Base-by-base conservation (phyloP, 176 grass and related monocot species). In the Saccharum spontaneum region DNA sequence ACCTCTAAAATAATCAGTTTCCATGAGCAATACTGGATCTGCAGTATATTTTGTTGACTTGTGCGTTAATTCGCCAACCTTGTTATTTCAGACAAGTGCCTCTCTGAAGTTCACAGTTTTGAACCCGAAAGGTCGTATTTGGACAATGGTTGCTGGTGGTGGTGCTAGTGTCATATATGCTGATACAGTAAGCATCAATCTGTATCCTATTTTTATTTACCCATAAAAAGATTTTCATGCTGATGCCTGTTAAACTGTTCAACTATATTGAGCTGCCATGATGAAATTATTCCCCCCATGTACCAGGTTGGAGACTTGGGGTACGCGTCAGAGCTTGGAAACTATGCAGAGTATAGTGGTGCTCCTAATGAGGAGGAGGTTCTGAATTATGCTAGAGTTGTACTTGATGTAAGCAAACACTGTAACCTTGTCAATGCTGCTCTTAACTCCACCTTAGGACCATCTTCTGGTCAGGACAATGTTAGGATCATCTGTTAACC, bases 101-200 rank as follows among this genome's bases (percentile, higher is more conserved):
- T 98, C 92, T 49, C 81, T 98, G 76, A 98, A 98, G 81, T 98
- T 98, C 82, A 95, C 92, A 72, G 92, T 93, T 86, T 68, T 98
- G 68, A 98, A 98, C 83, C 84, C 89, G 45, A 94, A 95, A 80
- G 92, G 92, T 11, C 92, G 92, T 34, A 98, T 98, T 24, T 98
- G 95, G 92, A 98, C 92, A 60, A 98, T 98, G 95, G 92, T 98
- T 38, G 95, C 95, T 24, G 95, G 95, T 80, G 95, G 95, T 59
- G 95, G 95, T 87, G 95, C 95, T 36, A 98, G 95, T 83, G 95
- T 98, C 86, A 98, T 98, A 88, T 98, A 98, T 22, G 95, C 92
- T 73, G 95, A 98, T 76, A 98, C 95, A 5, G 95, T 98, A 91
- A 82, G 89, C 76, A 72, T 12, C 18, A 9, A 1, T 79, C 50